These are phyloP conservation scores for Raddia guianensis DNA, from an alignment of 176 grass and related monocot genomes.

Conservation along the genomic window DNA sequence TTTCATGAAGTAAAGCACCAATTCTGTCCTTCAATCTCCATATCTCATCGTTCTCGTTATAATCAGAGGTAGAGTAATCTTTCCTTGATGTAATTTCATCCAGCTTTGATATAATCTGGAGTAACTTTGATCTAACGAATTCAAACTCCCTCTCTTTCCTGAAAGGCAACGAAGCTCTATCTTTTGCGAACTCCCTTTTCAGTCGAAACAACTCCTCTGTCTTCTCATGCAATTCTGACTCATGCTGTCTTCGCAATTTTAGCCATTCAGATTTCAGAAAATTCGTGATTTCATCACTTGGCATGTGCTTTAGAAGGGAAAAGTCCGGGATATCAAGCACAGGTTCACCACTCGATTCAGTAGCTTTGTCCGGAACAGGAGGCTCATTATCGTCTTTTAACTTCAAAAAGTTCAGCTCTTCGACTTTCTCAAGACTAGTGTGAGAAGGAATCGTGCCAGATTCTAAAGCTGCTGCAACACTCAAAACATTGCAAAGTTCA, in stretches of 20 bases:
- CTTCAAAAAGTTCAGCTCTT: slow-evolving; percentile 47
- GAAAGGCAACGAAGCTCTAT: slow-evolving; percentile 48
- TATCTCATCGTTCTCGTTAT: slow-evolving; percentile 35
- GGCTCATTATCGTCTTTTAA: slow-evolving; percentile 50
- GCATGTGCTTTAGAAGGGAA: slow-evolving; percentile 74
- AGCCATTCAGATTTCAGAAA: slow-evolving; percentile 71
- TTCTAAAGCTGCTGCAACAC: slow-evolving; percentile 41
- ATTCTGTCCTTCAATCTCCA: slow-evolving; percentile 60
- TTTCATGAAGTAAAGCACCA: slow-evolving; percentile 52
- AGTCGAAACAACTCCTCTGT: slow-evolving; percentile 88
- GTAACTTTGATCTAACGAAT: slow-evolving; percentile 47
- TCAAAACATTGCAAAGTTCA: slow-evolving; percentile 42
- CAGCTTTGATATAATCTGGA: slow-evolving; percentile 60
- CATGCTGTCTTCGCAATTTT: slow-evolving; percentile 61
- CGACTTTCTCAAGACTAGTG: slow-evolving; percentile 34
- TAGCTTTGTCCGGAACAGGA: slow-evolving; percentile 24
- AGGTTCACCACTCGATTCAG: slow-evolving; percentile 18
- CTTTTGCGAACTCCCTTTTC: slow-evolving; percentile 72
- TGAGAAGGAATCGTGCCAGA: slow-evolving; percentile 24
- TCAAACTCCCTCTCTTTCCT: slow-evolving; percentile 82
- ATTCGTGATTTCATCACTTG: slow-evolving; percentile 41
- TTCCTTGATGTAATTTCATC: slow-evolving; percentile 54
- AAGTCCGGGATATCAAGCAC: slow-evolving; percentile 57
- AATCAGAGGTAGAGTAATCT: slow-evolving; percentile 34
- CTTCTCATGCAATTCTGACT: slow-evolving; percentile 59